phyloP scores from a whole-genome alignment of 2,329 filamentous ascomycete species.

The Pestalotiopsis sp. region DNA sequence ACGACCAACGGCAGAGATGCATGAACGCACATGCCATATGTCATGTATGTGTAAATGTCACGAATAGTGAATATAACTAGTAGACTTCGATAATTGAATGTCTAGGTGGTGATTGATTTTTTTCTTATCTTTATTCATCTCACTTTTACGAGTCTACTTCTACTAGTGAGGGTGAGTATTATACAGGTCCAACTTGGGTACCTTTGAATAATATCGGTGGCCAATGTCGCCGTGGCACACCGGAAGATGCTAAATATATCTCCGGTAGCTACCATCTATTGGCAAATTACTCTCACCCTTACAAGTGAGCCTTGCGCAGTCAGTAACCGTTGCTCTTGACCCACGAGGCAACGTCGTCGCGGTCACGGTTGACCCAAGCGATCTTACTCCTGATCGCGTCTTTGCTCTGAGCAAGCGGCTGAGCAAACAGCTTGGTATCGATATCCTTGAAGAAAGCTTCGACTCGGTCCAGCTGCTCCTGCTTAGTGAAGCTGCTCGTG shows the following conservation, averaged over 20 bases:
- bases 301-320: constrained; percentile 22
- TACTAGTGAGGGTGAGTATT: neutral
- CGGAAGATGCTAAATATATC: no score
- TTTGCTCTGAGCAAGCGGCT: constrained; percentile 85
- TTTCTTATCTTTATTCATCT: neutral
- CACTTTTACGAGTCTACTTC: neutral
- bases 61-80: neutral
- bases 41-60: neutral
- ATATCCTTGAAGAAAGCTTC: constrained; percentile 80
- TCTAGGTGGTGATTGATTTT: neutral
- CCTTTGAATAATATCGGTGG: neutral
- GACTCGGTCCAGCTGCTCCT: constrained; percentile 75
- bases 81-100: neutral
- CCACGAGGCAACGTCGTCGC: constrained; percentile 68
- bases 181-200: neutral
- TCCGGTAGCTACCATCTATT: neutral
- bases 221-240: neutral
- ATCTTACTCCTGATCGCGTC: constrained; percentile 86
- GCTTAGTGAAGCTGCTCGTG: constrained; percentile 77
- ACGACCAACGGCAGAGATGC: neutral
- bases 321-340: constrained; percentile 66
- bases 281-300: neutral
- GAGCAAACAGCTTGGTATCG: constrained; percentile 84
- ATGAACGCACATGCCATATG: neutral
- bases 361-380: constrained; percentile 78